Percentiles rank a stretch among this genome's conserved stretches.
phyloP scores from a whole-genome alignment of 2,329 filamentous ascomycete species.

The Botrytis elliptica region DNA sequence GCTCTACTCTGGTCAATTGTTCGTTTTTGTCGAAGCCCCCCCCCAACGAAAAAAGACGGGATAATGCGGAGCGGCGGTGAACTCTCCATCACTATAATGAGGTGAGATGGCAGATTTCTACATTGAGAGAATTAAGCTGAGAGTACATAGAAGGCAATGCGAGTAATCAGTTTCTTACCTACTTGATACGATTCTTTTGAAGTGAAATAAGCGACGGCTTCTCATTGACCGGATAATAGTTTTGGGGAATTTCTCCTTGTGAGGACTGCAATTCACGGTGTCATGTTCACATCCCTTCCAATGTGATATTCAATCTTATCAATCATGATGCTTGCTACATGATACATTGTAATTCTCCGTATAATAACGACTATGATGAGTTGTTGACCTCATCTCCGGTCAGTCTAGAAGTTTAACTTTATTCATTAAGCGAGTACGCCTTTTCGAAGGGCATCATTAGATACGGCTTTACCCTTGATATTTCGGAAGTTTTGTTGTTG shows the following conservation, averaged over 20 bases:
- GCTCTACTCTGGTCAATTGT: too few relatives aligned
- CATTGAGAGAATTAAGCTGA: too few relatives aligned
- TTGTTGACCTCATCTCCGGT: background rate
- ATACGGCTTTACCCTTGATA: background rate
- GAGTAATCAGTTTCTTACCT: too few relatives aligned
- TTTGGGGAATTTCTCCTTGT: background rate
- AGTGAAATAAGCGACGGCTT: too few relatives aligned
- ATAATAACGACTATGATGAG: accelerated
- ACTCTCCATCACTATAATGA: too few relatives aligned
- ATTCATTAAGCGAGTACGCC: background rate
- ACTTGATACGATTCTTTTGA: too few relatives aligned
- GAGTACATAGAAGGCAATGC: too few relatives aligned
- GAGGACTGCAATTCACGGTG: too few relatives aligned
- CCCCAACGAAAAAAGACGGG: too few relatives aligned
- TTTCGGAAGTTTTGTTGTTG: too few relatives aligned
- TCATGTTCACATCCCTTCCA: background rate
- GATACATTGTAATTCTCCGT: accelerated
- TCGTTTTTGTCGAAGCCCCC: too few relatives aligned
- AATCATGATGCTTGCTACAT: background rate
- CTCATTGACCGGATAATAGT: accelerated
- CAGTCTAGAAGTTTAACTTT: background rate
- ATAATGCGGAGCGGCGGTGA: accelerated
- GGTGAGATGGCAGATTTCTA: accelerated
- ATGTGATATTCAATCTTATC: background rate
- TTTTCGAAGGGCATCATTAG: background rate